Base-by-base conservation (phyloP, 2,329 filamentous ascomycete species). In the Talaromyces verruculosus region DNA sequence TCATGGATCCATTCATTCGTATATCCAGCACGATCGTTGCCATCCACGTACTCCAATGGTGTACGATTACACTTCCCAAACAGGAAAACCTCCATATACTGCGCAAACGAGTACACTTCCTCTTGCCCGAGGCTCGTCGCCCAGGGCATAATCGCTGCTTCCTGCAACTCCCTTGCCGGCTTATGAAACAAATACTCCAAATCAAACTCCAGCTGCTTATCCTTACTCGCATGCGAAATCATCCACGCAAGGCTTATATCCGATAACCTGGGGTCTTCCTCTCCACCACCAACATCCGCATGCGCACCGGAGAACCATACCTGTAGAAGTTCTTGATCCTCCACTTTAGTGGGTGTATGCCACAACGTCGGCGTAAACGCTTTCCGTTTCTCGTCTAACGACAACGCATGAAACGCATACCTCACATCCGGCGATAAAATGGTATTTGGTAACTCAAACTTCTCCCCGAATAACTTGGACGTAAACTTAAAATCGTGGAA, bases 221-320 rank as follows among this genome's bases (percentile, higher is more conserved):
- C 43, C 51, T 72, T 71, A 10, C 65, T 65, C 35, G 70, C 72
- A 65, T 85, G 83, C 61, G 80, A 79, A 71, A 86, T 84, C 84
- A 87, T 86, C 84, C 84, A 87, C 3, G 84, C 84, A 80, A 33
- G 33, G 3, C 33, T 35, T 35, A 86, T 84, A 47, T 85, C 69
- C 2, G 74, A 68, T 2, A 75, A 77, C 37, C 84, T 79, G 67
- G 80, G 77, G 64, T 83, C 80, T 30, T 76, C 73, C 61, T 76
- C 78, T 8, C 80, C 81, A n/a, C 81, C 81, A 10, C 81, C 81
- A 11, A 83, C 68, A 65, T 82, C 82, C 28, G 72, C 71, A 66
- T 83, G 81, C 1, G 78, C 79, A 17, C 81, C 81, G 0, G 80
- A 80, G 65, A 83, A 83, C 81, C 81, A 83, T 5, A 81, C 79